A percentile compares a stretch with the other conserved stretches of the same genome.
These are phyloP conservation scores for Pseudocercospora fijiensis DNA, from an alignment of 2,329 filamentous ascomycete genomes.

Conservation along the genomic window DNA sequence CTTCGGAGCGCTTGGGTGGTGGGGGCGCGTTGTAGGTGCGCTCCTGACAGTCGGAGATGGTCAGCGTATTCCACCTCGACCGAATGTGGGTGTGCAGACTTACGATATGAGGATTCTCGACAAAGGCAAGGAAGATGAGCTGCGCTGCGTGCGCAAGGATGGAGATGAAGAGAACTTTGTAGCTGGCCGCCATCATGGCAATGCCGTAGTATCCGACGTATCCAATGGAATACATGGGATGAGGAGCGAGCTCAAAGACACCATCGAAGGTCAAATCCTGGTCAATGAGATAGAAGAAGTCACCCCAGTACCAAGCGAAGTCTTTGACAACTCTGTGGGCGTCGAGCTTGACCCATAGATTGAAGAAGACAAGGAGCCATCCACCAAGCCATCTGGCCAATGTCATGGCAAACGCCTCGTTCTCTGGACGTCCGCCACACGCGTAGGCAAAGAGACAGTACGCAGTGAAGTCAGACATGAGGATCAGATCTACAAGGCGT, in stretches of 20 bases:
- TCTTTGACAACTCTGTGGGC: constrained; percentile 97
- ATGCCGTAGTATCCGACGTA: constrained; percentile 98
- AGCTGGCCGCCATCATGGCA: constrained; percentile 96
- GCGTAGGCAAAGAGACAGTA: constrained; percentile 95
- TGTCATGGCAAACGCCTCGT: constrained; percentile 69
- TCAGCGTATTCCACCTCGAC: constrained; percentile 4
- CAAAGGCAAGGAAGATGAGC: constrained; percentile 84
- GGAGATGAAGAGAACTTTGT: constrained; percentile 95
- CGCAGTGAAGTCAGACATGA: constrained; percentile 98
- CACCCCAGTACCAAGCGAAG: constrained; percentile 99
- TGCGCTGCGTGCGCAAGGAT: constrained; percentile 92
- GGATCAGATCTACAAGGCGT: constrained; percentile 89
- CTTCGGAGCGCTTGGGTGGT: constrained; percentile 55
- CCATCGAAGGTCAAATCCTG: constrained; percentile 97
- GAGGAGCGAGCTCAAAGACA: constrained; percentile 97
- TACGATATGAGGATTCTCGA: constrained; percentile 91
- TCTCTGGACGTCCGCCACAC: constrained; percentile 71
- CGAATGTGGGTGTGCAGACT: not conserved
- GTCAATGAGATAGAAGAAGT: constrained; percentile 98
- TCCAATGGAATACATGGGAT: constrained; percentile 98
- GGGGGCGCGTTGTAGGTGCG: constrained; percentile 93
- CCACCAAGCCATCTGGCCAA: constrained; percentile 75
- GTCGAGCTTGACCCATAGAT: constrained; percentile 97
- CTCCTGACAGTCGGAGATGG: constrained; percentile 48
- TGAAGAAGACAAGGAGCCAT: constrained; percentile 80